phyloP scores from a whole-genome alignment of 176 grass and related monocot genomes.

The Juncus inflexus region DNA sequence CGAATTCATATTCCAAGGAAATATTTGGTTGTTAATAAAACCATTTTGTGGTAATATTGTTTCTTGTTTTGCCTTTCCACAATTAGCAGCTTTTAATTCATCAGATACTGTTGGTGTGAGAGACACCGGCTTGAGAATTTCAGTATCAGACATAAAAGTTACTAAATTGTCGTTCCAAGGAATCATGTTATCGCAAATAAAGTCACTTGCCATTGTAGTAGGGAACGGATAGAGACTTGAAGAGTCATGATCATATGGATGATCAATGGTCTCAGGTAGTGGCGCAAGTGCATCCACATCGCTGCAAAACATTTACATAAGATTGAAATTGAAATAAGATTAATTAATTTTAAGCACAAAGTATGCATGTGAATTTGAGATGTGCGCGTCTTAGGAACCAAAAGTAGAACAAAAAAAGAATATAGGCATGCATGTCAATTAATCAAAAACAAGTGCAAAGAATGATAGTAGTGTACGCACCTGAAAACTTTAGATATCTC shows the following conservation, averaged over 20 bases:
- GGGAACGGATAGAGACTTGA: not conserved
- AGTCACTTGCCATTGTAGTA: not conserved
- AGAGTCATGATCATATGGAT: not conserved
- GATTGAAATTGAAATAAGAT: too few species aligned
- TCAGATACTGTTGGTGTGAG: not conserved
- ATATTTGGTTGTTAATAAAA: too few species aligned
- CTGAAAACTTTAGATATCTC: conserved; percentile 13
- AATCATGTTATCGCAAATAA: not conserved
- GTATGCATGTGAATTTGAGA: not conserved
- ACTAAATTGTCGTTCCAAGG: not conserved
- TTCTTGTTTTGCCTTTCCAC: too few species aligned
- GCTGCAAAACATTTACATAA: conserved; percentile 10
- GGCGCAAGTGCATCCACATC: not conserved
- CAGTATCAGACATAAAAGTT: not conserved
- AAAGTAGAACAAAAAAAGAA: not conserved
- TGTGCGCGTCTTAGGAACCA: too few species aligned
- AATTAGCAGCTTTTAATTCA: too few species aligned
- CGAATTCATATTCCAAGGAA: too few species aligned
- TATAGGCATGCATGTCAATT: not conserved
- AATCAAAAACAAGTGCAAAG: too few species aligned
- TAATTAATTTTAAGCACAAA: not conserved
- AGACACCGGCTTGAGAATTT: conserved; percentile 6
- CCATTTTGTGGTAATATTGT: too few species aligned
- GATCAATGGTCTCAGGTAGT: conserved; percentile 11
- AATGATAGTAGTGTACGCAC: not conserved